These are phyloP conservation scores for Spergularia azorica DNA, from an alignment of 179 eudicot genomes.

Conservation along the genomic window DNA sequence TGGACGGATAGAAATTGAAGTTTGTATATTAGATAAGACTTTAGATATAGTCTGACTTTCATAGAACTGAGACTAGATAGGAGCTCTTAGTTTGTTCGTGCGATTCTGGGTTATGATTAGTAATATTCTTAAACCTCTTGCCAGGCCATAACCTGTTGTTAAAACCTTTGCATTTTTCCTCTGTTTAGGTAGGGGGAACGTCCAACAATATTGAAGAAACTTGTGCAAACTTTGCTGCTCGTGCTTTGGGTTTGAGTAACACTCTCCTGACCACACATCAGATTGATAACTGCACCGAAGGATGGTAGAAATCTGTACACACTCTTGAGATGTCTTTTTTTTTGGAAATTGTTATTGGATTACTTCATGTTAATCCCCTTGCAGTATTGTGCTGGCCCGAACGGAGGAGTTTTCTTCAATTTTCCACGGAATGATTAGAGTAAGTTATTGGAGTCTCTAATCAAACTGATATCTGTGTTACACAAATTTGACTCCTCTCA, in stretches of 20 bases:
- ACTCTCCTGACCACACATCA: conserved; percentile 92
- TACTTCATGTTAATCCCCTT: conserved; percentile 24
- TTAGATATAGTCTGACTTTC: neutral
- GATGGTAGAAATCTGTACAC: conserved; percentile 58
- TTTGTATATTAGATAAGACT: neutral
- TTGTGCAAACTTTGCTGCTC: conserved; percentile 87
- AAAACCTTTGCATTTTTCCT: neutral
- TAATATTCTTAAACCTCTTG: neutral
- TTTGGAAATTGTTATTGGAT: neutral
- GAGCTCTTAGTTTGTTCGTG: neutral
- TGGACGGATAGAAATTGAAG: neutral
- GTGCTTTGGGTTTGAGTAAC: conserved; percentile 68
- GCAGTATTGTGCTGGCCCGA: conserved; percentile 87
- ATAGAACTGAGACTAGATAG: neutral
- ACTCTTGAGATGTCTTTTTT: neutral
- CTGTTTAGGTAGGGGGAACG: conserved; percentile 88
- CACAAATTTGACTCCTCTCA: neutral
- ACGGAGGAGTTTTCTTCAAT: conserved; percentile 78
- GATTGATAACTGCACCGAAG: conserved; percentile 97
- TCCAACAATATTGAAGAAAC: conserved; percentile 93
- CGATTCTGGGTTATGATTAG: neutral
- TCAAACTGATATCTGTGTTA: neutral
- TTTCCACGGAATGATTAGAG: conserved; percentile 83
- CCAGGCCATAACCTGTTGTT: conserved; percentile 3
- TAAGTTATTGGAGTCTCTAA: conserved; percentile 37